Evolutionary conservation across 352 stramenopile genomes (phyloP).

Genomic region (Globisporangium radiosum): DNA sequence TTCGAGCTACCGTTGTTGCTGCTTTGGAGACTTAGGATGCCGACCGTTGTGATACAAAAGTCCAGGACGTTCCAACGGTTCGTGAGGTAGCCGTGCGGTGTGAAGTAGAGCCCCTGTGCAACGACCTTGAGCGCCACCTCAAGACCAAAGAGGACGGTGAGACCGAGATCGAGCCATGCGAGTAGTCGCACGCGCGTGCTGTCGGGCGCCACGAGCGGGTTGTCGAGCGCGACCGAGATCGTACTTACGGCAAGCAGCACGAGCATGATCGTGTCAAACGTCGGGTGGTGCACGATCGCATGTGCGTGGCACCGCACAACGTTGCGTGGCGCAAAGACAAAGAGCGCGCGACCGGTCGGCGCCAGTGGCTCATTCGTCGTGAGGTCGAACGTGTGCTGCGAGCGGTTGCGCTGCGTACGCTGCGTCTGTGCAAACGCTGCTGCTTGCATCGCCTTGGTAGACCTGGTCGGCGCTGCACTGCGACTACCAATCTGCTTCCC

Average conservation of each 20-base stretch:
- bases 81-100: slow-evolving; percentile 59
- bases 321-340: slow-evolving; percentile 40
- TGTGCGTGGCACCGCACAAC: slow-evolving; percentile 35
- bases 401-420: slow-evolving; percentile 3
- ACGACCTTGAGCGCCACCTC: slow-evolving; percentile 87
- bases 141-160: slow-evolving; percentile 83
- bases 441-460: too few relatives aligned
- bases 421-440: slow-evolving; percentile 2
- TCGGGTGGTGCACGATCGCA: slow-evolving; percentile 40
- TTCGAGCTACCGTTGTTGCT: slow-evolving; percentile 52
- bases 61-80: slow-evolving; percentile 89
- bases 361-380: slow-evolving; percentile 18
- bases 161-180: slow-evolving; percentile 46
- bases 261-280: slow-evolving; percentile 72
- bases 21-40: slow-evolving; percentile 46
- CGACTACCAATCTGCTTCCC: too few relatives aligned
- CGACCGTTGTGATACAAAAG: slow-evolving; percentile 78
- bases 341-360: slow-evolving; percentile 31
- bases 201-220: slow-evolving; percentile 47
- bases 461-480: too few relatives aligned
- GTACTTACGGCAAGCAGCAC: slow-evolving; percentile 63
- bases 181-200: slow-evolving; percentile 34
- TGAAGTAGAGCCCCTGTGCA: slow-evolving; percentile 60
- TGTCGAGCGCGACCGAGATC: slow-evolving; percentile 66
- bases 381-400: slow-evolving; percentile 45